These are phyloP conservation scores for Rhynchosporium secalis DNA, from an alignment of 2,329 filamentous ascomycete species.

Conservation along the genomic window DNA sequence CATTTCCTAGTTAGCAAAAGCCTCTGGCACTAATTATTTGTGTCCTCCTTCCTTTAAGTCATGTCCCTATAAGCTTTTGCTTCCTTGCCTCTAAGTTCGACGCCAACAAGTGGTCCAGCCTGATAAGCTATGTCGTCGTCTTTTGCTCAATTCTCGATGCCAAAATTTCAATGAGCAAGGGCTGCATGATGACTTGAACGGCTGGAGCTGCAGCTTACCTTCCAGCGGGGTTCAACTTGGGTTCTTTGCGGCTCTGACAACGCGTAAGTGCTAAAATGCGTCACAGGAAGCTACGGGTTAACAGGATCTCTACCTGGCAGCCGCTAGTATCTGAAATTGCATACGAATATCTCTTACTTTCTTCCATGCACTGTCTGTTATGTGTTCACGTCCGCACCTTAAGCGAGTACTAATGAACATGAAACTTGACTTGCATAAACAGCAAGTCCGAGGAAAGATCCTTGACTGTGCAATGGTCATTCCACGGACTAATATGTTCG, in stretches of 20 bases:
- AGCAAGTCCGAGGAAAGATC: neutral
- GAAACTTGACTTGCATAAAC: neutral
- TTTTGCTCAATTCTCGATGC: neutral
- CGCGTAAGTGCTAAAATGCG: slow-evolving; percentile 1
- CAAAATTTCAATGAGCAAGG: neutral
- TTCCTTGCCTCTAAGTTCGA: neutral
- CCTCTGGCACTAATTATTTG: too few relatives aligned
- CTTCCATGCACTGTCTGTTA: slow-evolving; percentile 9
- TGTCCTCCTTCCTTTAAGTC: neutral
- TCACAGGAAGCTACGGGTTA: slow-evolving; percentile 2
- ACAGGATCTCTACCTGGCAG: neutral
- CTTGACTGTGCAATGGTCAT: neutral
- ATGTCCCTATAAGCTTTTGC: neutral
- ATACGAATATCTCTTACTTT: neutral
- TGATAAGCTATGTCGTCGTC: neutral
- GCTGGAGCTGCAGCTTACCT: slow-evolving; percentile 2
- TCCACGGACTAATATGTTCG: neutral
- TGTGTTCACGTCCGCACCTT: slow-evolving; percentile 1
- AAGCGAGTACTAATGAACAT: slow-evolving; percentile 2
- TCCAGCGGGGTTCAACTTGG: slow-evolving; percentile 6
- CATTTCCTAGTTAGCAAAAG: too few relatives aligned
- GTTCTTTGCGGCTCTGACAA: neutral
- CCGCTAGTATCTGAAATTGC: neutral
- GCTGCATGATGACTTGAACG: slow-evolving; percentile 1
- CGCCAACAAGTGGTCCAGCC: neutral